Percentiles rank a stretch among this genome's conserved stretches.
These are phyloP conservation scores for Avena eriantha DNA, from an alignment of 176 grass and related monocot genomes.

Conservation along the genomic window DNA sequence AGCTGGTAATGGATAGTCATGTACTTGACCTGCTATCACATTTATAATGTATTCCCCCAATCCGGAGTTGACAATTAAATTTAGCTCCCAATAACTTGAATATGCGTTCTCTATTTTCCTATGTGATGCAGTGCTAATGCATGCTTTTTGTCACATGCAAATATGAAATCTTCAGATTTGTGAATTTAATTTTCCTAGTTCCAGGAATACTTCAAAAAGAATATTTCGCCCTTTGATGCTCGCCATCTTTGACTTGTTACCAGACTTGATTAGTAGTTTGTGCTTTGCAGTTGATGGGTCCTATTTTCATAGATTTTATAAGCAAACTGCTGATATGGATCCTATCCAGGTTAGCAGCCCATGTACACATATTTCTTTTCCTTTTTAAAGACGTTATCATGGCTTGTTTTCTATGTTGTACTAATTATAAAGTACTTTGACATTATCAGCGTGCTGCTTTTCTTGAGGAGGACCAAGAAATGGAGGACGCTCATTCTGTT, in stretches of 20 bases:
- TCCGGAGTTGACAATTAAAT: background rate
- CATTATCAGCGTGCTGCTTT: constrained; percentile 72
- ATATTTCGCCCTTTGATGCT: background rate
- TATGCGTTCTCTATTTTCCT: background rate
- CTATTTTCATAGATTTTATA: constrained; percentile 92
- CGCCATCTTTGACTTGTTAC: background rate
- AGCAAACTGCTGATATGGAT: constrained; percentile 71
- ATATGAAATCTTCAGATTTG: background rate
- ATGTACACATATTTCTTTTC: constrained; percentile 19
- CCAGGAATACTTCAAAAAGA: background rate
- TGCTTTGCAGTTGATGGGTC: constrained; percentile 74
- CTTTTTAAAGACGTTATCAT: background rate
- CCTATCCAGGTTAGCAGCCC: constrained; percentile 67
- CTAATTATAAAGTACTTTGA: constrained; percentile 27
- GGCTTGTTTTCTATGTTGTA: constrained; percentile 17
- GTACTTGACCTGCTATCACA: background rate
- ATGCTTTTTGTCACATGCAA: constrained; percentile 11
- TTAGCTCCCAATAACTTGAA: background rate
- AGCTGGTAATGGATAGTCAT: background rate
- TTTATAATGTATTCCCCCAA: background rate
- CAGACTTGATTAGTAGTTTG: constrained; percentile 22
- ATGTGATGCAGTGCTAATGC: background rate
- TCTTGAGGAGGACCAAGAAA: constrained; percentile 90
- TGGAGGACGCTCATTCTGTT: constrained; percentile 91
- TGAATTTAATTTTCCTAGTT: constrained; percentile 3